Percentiles rank a stretch among this genome's conserved stretches.
Evolutionary conservation across 345 rosid genomes (phyloP).

Genomic region (Linum lewisii): DNA sequence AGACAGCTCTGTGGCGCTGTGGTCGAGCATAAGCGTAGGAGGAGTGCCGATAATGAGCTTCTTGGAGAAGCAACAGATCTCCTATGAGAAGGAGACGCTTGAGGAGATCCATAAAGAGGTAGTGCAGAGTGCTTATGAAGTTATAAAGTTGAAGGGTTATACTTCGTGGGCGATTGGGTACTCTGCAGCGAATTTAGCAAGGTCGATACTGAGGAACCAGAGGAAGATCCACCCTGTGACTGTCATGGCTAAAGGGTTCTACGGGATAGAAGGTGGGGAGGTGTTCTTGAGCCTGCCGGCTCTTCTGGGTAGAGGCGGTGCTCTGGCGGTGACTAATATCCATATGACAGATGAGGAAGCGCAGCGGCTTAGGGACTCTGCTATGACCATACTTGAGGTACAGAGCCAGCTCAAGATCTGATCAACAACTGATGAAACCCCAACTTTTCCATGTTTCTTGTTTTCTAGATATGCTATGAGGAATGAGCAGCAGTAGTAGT

Average conservation of each 20-base stretch:
- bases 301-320: conserved; percentile 62
- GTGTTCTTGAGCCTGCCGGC: conserved; percentile 89
- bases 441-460: too few species aligned
- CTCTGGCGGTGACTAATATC: conserved; percentile 66
- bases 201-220: conserved; percentile 71
- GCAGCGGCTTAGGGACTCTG: conserved; percentile 51
- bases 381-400: conserved; percentile 51
- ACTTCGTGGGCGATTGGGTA: conserved; percentile 99
- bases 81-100: conserved; percentile 64
- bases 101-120: conserved; percentile 73
- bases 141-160: conserved; percentile 77
- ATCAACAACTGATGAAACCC: conserved; percentile 2
- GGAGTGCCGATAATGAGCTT: too few species aligned
- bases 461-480: too few species aligned
- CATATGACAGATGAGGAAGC: conserved; percentile 66
- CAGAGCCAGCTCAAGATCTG: conserved; percentile 61
- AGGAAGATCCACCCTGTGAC: conserved; percentile 85
- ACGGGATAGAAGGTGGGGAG: conserved; percentile 58
- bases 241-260: conserved; percentile 74
- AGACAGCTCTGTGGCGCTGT: too few species aligned
- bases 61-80: conserved; percentile 56
- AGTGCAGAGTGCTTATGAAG: conserved; percentile 63
- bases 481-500: too few species aligned
- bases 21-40: too few species aligned
- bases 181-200: conserved; percentile 74